Conservation (phyloP, 306 rosid genomes). For the Lablab purpureus region DNA sequence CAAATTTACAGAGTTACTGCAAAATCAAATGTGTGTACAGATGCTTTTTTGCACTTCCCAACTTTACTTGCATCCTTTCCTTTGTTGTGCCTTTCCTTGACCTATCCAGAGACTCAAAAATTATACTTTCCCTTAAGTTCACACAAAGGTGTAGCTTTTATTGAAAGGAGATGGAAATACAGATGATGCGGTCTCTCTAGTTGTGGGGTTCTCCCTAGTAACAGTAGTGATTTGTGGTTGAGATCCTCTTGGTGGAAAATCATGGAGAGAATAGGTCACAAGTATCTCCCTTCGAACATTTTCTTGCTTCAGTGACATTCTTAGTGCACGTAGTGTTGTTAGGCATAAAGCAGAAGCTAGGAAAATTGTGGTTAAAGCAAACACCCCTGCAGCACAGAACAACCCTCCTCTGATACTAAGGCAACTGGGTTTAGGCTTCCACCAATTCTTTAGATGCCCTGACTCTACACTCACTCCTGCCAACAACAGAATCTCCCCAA, state of each 20-base stretch:
- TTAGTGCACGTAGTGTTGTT: conserved; percentile 61
- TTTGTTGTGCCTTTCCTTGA: background rate
- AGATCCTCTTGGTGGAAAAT: conserved; percentile 51
- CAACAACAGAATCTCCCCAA: conserved; percentile 68
- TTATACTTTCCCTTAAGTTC: background rate
- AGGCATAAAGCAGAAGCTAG: conserved; percentile 65
- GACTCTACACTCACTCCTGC: conserved; percentile 71
- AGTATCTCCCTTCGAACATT: conserved; percentile 50
- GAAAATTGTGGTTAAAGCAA: conserved; percentile 63
- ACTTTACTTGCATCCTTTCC: background rate
- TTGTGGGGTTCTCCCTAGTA: conserved; percentile 61
- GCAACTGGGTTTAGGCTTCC: conserved; percentile 59
- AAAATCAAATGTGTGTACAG: background rate
- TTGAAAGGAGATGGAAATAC: conserved; percentile 43
- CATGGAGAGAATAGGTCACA: conserved; percentile 13
- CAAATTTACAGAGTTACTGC: background rate
- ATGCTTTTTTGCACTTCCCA: background rate
- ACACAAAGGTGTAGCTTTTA: conserved; percentile 51
- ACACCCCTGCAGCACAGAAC: conserved; percentile 72
- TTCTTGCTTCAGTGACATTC: conserved; percentile 53
- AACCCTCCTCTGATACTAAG: conserved; percentile 59
- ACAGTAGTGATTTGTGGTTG: background rate
- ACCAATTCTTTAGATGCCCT: conserved; percentile 74
- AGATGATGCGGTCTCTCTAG: conserved; percentile 35
- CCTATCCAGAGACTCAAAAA: conserved; percentile 1